These are phyloP conservation scores for Dothideomycetes sp. DNA, from an alignment of 2,329 filamentous ascomycete species.

Conservation along the genomic window DNA sequence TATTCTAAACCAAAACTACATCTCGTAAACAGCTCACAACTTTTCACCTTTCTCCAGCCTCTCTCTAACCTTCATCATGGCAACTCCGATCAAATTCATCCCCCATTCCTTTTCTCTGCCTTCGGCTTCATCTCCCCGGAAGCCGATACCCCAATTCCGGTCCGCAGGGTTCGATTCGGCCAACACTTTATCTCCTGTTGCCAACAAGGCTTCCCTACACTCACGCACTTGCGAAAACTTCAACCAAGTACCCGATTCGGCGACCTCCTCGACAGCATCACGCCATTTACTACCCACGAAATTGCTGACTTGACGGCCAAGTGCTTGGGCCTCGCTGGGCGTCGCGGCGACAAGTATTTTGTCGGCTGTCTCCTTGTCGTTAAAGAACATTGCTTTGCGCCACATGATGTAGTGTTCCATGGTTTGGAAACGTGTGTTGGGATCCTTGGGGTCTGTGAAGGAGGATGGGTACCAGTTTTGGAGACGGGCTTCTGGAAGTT, in stretches of 20 bases:
- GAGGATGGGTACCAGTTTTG: slow-evolving; percentile 21
- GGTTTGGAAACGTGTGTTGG: slow-evolving; percentile 16
- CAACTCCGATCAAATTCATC: slow-evolving; percentile 26
- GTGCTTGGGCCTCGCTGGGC: slow-evolving; percentile 21
- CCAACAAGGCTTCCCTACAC: slow-evolving; percentile 22
- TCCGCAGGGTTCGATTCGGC: slow-evolving; percentile 30
- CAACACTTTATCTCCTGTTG: slow-evolving; percentile 24
- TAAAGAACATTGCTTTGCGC: slow-evolving; percentile 28
- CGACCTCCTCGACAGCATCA: slow-evolving; percentile 21
- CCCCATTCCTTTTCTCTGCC: slow-evolving; percentile 25
- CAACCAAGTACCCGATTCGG: slow-evolving; percentile 25
- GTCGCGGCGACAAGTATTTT: slow-evolving; percentile 21
- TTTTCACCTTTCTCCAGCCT: slow-evolving; percentile 18
- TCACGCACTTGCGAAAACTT: slow-evolving; percentile 28
- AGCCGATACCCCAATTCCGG: slow-evolving; percentile 29
- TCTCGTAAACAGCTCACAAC: too few relatives aligned
- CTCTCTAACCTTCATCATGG: slow-evolving; percentile 27
- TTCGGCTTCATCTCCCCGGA: slow-evolving; percentile 24
- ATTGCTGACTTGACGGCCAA: slow-evolving; percentile 27
- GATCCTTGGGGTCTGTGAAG: slow-evolving; percentile 15
- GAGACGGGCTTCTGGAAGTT: slow-evolving; percentile 18
- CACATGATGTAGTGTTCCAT: slow-evolving; percentile 29
- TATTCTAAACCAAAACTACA: too few relatives aligned
- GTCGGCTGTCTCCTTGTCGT: slow-evolving; percentile 21
- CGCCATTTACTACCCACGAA: slow-evolving; percentile 25